Conservation (phyloP, 2,329 filamentous ascomycete species). For the Metarhizium guizhouense region DNA sequence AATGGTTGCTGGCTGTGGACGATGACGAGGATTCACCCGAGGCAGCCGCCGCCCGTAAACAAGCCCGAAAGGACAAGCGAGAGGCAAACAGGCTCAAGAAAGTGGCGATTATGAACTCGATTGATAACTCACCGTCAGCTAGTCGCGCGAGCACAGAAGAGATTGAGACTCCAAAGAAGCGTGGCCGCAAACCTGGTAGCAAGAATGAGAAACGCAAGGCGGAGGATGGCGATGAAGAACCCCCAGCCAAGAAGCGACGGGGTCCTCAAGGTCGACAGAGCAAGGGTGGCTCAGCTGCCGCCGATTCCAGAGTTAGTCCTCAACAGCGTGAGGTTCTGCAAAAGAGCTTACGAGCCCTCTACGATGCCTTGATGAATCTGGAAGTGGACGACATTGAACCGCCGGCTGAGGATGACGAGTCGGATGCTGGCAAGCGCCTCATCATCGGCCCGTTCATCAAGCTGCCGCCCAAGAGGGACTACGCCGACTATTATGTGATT, state of each 20-base stretch:
- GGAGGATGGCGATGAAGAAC: slow-evolving; percentile 66
- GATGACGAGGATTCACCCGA: slow-evolving; percentile 93
- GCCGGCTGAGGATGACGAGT: slow-evolving; percentile 46
- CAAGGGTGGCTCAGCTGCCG: slow-evolving; percentile 30
- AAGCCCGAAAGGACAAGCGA: slow-evolving; percentile 73
- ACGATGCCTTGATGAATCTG: slow-evolving; percentile 72
- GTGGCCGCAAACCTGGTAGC: slow-evolving; percentile 68
- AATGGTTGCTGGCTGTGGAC: slow-evolving; percentile 97
- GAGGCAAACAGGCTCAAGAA: slow-evolving; percentile 66
- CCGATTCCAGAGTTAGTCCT: slow-evolving; percentile 44
- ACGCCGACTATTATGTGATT: slow-evolving; percentile 90
- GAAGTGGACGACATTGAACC: slow-evolving; percentile 66
- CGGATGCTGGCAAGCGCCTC: slow-evolving; percentile 56
- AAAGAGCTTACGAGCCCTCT: slow-evolving; percentile 66
- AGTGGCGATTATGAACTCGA: slow-evolving; percentile 19
- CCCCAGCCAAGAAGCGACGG: slow-evolving; percentile 69
- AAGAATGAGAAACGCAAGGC: slow-evolving; percentile 84
- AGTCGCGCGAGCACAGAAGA: slow-evolving; percentile 81
- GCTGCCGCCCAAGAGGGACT: slow-evolving; percentile 78
- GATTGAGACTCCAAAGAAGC: slow-evolving; percentile 66
- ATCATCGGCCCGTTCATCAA: slow-evolving; percentile 94
- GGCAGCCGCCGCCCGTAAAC: slow-evolving; percentile 83
- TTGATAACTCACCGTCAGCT: slow-evolving; percentile 65
- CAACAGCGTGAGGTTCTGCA: slow-evolving; percentile 72
- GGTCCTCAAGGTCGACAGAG: slow-evolving; percentile 64